These are phyloP conservation scores for Candida yuanshanica DNA, from an alignment of 805 yeast species.

Conservation along the genomic window DNA sequence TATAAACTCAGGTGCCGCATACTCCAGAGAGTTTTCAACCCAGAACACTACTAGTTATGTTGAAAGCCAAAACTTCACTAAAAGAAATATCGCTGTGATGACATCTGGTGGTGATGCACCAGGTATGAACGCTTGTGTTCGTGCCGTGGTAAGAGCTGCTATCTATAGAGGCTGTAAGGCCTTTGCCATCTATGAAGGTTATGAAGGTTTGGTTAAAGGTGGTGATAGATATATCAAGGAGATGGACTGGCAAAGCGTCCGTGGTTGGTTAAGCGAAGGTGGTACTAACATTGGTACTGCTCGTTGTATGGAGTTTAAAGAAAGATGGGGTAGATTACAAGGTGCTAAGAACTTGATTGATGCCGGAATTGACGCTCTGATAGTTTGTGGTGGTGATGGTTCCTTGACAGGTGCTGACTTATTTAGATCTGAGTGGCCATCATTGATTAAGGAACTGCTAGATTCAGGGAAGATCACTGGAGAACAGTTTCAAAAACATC, in stretches of 20 bases:
- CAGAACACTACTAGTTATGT: constrained; percentile 14
- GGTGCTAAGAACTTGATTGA: constrained; percentile 63
- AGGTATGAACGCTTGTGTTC: constrained; percentile 94
- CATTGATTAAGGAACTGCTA: constrained; percentile 53
- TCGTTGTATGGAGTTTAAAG: constrained; percentile 61
- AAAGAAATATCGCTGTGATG: constrained; percentile 79
- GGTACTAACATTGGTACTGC: constrained; percentile 82
- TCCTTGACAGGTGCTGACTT: constrained; percentile 78
- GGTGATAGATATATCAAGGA: constrained; percentile 56
- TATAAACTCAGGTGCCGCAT: neutral
- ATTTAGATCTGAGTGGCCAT: constrained; percentile 74
- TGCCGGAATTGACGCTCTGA: constrained; percentile 70
- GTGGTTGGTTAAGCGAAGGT: constrained; percentile 65
- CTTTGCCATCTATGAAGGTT: constrained; percentile 89
- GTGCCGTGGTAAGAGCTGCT: constrained; percentile 92
- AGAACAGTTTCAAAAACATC: constrained; percentile 41
- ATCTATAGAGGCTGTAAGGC: constrained; percentile 83
- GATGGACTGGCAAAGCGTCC: constrained; percentile 69
- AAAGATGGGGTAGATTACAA: constrained; percentile 55
- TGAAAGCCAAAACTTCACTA: neutral
- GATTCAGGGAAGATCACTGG: constrained; percentile 38
- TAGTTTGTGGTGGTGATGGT: constrained; percentile 84
- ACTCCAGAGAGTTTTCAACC: constrained; percentile 6
- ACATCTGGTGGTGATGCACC: constrained; percentile 99
- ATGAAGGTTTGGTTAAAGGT: constrained; percentile 86